These are phyloP conservation scores for Sutorius australiensis DNA, from an alignment of 768 basidiomycete genomes.

Conservation along the genomic window DNA sequence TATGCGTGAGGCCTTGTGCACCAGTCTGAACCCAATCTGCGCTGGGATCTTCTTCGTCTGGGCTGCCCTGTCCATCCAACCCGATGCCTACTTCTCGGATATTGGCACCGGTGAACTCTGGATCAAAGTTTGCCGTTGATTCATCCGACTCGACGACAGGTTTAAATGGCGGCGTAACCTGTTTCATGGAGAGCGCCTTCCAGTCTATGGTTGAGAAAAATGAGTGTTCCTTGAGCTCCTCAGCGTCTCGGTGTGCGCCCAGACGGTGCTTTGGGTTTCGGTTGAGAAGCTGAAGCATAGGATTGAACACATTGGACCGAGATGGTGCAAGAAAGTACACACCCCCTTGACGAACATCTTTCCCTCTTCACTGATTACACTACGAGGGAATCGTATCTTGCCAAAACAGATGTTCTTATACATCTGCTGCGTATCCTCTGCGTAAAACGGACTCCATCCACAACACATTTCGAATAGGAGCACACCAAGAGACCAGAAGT, in stretches of 20 bases:
- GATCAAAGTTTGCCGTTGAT: conserved; percentile 96
- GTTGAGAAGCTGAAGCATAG: conserved; percentile 74
- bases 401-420: conserved; percentile 99
- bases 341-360: conserved; percentile 99
- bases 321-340: conserved; percentile 35
- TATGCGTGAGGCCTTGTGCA: conserved; percentile 39
- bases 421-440: conserved; percentile 99
- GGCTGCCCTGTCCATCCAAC: conserved; percentile 41
- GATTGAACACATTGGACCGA: conserved; percentile 13
- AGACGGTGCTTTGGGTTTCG: conserved; percentile 97
- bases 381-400: conserved; percentile 96
- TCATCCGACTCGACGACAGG: conserved; percentile 98
- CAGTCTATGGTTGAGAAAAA: conserved; percentile 95
- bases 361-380: conserved; percentile 94
- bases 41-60: conserved; percentile 64
- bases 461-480: conserved; percentile 99
- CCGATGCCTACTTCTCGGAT: conserved; percentile 65
- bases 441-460: conserved; percentile 99
- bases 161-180: conserved; percentile 96
- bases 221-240: conserved; percentile 91
- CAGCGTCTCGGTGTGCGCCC: conserved; percentile 86
- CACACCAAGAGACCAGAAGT: conserved; percentile 97
- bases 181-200: conserved; percentile 78
- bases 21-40: conserved; percentile 50
- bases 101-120: conserved; percentile 94